Conservation (phyloP, 805 yeast genomes). For the Myxozyma melibiosi region DNA sequence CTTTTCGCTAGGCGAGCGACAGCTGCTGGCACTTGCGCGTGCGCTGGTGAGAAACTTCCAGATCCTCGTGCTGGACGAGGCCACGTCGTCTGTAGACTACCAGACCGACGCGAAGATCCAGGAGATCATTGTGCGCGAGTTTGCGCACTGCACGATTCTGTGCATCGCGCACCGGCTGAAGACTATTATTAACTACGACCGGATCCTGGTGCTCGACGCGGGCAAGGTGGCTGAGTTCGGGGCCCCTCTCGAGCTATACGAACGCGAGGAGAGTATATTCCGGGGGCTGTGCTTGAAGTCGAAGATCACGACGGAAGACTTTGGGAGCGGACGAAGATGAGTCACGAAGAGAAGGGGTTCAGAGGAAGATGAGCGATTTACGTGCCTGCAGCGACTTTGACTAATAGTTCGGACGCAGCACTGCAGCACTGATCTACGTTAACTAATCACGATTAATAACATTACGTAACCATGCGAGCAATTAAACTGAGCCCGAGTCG, state of each 20-base stretch:
- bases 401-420: too few species aligned
- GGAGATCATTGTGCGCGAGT: constrained; percentile 58
- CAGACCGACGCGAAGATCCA: constrained; percentile 71
- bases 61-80: constrained; percentile 71
- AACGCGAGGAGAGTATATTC: constrained; percentile 48
- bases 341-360: too few species aligned
- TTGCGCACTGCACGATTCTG: constrained; percentile 62
- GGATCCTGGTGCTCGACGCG: constrained; percentile 77
- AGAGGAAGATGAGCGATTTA: too few species aligned
- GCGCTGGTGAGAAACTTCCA: constrained; percentile 66
- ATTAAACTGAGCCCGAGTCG: too few species aligned
- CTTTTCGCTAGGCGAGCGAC: constrained; percentile 73
- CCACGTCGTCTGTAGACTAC: constrained; percentile 75
- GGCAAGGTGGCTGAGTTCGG: constrained; percentile 77
- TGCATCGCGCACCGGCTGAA: constrained; percentile 78
- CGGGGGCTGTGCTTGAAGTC: constrained; percentile 54
- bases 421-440: too few species aligned
- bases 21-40: constrained; percentile 67
- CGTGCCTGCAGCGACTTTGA: too few species aligned
- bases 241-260: constrained; percentile 55
- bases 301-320: constrained; percentile 50
- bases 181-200: constrained; percentile 72
- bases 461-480: too few species aligned
- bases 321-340: constrained; percentile 36
- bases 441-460: too few species aligned